phyloP scores from a whole-genome alignment of 768 basidiomycete genomes.

The Termitomyces sp. region DNA sequence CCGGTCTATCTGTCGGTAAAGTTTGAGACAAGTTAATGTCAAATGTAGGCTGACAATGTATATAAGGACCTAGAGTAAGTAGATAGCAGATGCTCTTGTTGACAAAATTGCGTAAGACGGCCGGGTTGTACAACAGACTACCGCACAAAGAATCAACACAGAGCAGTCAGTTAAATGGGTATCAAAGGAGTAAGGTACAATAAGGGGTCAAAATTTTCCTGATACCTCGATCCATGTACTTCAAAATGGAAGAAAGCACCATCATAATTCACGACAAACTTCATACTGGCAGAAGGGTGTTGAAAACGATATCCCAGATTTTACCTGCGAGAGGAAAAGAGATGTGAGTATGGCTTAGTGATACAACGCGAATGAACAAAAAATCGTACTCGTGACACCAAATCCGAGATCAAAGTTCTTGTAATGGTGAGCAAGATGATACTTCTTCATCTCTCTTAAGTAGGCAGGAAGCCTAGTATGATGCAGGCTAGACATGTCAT shows the following conservation, averaged over 20 bases:
- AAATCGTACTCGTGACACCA: conserved; percentile 80
- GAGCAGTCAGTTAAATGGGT: not conserved
- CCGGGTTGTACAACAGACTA: no score
- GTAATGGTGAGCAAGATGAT: conserved; percentile 97
- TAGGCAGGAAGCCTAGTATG: conserved; percentile 86
- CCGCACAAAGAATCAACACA: no score
- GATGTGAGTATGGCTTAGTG: not conserved
- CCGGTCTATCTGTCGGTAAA: not conserved
- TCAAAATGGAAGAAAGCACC: not conserved
- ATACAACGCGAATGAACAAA: not conserved
- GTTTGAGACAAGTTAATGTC: not conserved
- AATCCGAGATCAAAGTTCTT: conserved; percentile 98
- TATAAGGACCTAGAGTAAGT: not conserved
- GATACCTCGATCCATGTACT: not conserved
- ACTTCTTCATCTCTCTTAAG: conserved; percentile 91
- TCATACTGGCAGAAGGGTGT: conserved; percentile 70
- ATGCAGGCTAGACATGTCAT: conserved; percentile 51
- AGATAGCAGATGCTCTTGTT: no score
- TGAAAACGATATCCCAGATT: conserved; percentile 92
- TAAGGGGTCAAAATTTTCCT: not conserved
- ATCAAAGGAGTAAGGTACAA: not conserved
- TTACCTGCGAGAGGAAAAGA: conserved; percentile 49
- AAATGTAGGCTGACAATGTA: not conserved
- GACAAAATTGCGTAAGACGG: no score
- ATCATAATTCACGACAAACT: not conserved